Base-by-base conservation (phyloP, 139 green algal species). In the Micromonas commoda region DNA sequence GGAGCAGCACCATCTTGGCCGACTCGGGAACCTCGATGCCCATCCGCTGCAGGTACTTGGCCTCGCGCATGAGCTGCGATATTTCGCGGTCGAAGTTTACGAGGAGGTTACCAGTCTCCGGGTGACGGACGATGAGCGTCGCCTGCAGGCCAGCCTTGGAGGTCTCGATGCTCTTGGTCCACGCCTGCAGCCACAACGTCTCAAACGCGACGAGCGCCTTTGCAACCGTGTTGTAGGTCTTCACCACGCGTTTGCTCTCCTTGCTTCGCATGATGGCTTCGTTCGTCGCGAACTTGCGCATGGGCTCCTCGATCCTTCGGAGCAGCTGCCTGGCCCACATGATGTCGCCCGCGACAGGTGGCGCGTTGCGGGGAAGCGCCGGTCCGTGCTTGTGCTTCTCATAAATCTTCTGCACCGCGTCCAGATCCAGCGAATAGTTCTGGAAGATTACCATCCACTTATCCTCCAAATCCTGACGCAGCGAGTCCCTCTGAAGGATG, bases 131-230 rank as follows among this genome's bases (percentile, higher is more conserved):
- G 37, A 97, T 87, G 68, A 97, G 82, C 19, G 92, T 91, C 23
- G 89, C 87, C 20, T 90, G 77, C 80, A 97, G 85, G 24, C 90
- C 89, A 2, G 89, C 86, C 80, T 92, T 91, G 82, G 86, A 85
- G 31, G 21, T 73, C 23, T 90, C 86, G 33, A 90, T 80, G 61
- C 53, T 83, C 34, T 82, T 80, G 28, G 87, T 65, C 90, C 87
- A 93, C 19, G 85, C 86, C 66, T 89, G 80, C 73, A 93, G 85
- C 90, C 90, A 96, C 16, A 97, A 86, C 32, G 83, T 89, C 84
- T 97, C 92, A 86, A 97, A 97, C 86, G 97, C 91, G 19, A 97
- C 87, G 39, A 97, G 87, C 21, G 90, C 89, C 82, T 89, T 90
- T 60, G 90, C 89, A 1, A 92, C 82, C 23, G 31, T 77, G 87